Conservation (phyloP, 2,329 filamentous ascomycete genomes). For the Hypoxylon sp. region DNA sequence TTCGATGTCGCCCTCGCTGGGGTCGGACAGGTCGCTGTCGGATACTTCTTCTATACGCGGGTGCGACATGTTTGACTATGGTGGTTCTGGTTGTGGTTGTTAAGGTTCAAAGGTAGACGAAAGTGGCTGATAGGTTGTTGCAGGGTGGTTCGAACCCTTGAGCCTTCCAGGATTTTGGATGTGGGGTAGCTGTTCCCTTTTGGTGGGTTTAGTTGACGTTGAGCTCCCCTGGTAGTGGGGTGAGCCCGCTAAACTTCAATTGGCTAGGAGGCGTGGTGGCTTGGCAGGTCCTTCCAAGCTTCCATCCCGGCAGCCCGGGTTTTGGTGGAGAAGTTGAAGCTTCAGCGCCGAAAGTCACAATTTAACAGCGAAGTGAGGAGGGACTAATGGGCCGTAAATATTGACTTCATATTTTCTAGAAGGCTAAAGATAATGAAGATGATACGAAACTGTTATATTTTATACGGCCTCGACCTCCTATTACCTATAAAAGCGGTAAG, state of each 20-base stretch:
- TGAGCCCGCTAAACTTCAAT: conserved; percentile 13
- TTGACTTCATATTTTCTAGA: neutral
- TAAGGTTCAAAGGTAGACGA: neutral
- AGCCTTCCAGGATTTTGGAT: conserved; percentile 34
- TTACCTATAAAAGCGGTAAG: too few species aligned
- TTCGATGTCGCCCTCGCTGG: conserved; percentile 85
- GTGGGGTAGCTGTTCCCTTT: conserved; percentile 26
- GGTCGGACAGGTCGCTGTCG: conserved; percentile 80
- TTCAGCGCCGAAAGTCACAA: neutral
- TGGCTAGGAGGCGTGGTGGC: conserved; percentile 4
- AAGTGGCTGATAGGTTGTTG: neutral
- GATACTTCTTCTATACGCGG: conserved; percentile 93
- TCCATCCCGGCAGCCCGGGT: neutral
- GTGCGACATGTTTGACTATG: conserved; percentile 83
- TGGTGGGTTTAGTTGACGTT: conserved; percentile 9
- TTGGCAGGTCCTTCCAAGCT: neutral
- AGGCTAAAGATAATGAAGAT: neutral
- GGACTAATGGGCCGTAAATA: neutral
- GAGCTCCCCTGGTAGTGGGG: conserved; percentile 32
- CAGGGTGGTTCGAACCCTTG: neutral
- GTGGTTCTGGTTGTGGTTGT: conserved; percentile 1
- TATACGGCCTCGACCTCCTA: too few species aligned
- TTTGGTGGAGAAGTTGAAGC: neutral
- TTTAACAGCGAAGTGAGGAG: neutral
- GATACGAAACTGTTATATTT: neutral